Evolutionary conservation across 2,329 filamentous ascomycete genomes (phyloP).

Genomic region (Venturia nashicola): DNA sequence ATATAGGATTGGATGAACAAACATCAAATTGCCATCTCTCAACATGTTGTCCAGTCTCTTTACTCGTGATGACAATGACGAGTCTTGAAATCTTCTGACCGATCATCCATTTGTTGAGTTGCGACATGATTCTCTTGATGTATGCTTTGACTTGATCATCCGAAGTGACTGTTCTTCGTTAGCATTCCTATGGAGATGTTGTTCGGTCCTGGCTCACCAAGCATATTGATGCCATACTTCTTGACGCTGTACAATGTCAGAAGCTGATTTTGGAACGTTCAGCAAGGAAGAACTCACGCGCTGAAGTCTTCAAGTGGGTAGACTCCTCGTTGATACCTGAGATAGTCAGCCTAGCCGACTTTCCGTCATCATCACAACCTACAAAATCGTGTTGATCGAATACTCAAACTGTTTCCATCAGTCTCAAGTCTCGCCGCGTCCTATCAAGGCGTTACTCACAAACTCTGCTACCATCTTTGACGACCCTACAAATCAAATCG

Average conservation of each 20-base stretch:
- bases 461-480: slow-evolving; percentile 91
- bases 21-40: slow-evolving; percentile 99
- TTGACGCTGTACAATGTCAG: slow-evolving; percentile 52
- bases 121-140: slow-evolving; percentile 98
- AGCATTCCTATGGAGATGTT: not conserved
- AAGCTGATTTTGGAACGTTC: slow-evolving; percentile 3
- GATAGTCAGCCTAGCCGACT: slow-evolving; percentile 5
- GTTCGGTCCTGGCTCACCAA: slow-evolving; percentile 41
- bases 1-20: slow-evolving; percentile 13
- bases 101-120: slow-evolving; percentile 96
- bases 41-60: slow-evolving; percentile 91
- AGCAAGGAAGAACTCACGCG: slow-evolving; percentile 44
- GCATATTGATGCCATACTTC: slow-evolving; percentile 99
- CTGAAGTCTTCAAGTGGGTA: slow-evolving; percentile 96
- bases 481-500: slow-evolving; percentile 36
- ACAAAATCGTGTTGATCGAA: slow-evolving; percentile 94
- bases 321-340: slow-evolving; percentile 63
- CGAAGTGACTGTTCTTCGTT: slow-evolving; percentile 53
- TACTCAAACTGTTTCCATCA: slow-evolving; percentile 65
- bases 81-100: slow-evolving; percentile 95
- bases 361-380: slow-evolving; percentile 21
- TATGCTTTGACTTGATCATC: slow-evolving; percentile 98
- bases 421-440: slow-evolving; percentile 10
- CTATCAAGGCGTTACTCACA: slow-evolving; percentile 40
- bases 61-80: slow-evolving; percentile 91